phyloP scores from a whole-genome alignment of 1,284 basidiomycete species.

The Fomitiporia mediterranea region DNA sequence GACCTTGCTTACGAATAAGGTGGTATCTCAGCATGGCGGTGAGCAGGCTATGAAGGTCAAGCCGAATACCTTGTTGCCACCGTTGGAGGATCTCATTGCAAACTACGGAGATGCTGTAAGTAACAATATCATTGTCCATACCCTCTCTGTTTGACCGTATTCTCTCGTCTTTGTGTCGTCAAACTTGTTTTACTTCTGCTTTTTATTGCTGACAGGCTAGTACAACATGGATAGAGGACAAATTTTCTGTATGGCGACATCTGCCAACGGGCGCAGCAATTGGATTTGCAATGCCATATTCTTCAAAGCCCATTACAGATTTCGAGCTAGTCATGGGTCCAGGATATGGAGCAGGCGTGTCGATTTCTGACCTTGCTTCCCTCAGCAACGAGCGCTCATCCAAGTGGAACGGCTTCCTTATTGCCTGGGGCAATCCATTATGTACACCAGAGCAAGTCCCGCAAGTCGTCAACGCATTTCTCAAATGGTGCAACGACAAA shows the following conservation, averaged over 20 bases:
- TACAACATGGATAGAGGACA: conserved; percentile 50
- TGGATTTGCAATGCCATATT: conserved; percentile 37
- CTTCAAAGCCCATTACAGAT: conserved; percentile 18
- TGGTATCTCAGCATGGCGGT: neutral
- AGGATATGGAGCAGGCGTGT: neutral
- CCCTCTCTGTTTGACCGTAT: neutral
- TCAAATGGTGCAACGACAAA: conserved; percentile 32
- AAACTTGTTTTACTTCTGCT: no score
- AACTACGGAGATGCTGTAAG: conserved; percentile 45
- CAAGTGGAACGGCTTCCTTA: conserved; percentile 12
- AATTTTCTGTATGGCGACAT: conserved; percentile 49
- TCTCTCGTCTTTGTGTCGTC: no score
- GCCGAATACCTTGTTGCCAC: neutral
- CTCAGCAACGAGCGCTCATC: neutral
- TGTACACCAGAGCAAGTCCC: conserved; percentile 41
- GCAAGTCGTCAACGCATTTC: conserved; percentile 39
- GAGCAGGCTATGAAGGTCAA: neutral
- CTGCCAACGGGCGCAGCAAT: conserved; percentile 41
- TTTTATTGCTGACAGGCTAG: conserved; percentile 33
- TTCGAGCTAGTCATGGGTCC: conserved; percentile 22
- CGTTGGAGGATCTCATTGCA: conserved; percentile 38
- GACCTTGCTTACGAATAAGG: neutral
- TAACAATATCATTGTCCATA: neutral
- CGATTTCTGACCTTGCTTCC: neutral
- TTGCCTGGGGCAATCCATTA: conserved; percentile 47